Evolutionary conservation across 2,329 filamentous ascomycete genomes (phyloP), one percentile per base, ranked within the genome.

Genomic region (Ceratocystis cubensis): DNA sequence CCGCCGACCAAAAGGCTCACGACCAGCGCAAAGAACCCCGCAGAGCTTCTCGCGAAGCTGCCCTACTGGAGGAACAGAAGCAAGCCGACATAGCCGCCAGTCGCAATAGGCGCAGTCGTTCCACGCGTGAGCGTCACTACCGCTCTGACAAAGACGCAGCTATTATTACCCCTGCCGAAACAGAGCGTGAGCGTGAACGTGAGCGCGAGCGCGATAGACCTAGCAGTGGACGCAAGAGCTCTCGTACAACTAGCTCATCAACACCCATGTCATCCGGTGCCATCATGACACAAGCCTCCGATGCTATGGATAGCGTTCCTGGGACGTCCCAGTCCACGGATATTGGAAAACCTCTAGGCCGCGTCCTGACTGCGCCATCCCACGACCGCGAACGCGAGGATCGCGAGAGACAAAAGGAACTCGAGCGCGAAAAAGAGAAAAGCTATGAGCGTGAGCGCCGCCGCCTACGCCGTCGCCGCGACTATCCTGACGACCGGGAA

Each of bases 181-280:
- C 13, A n/a, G 56, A 59, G 8, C 56, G 56, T 20, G 37, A 41
- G 37, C 37, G 13, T 13, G 13, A 41, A 13, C 37, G 37, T 20
- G 37, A 41, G 37, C 10, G 37, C 37, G 37, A 41, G 37, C 37
- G 37, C 10, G 28, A 59, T 7, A 59, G 56, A 59, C 25, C 15
- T n/a, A 59, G 28, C 15, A 59, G 56, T 28, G 30, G 56, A 59
- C 56, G 56, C 28, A 59, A 59, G 22, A 59, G 56, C 56, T 59
- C 56, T 6, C 56, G 56, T n/a, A n/a, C 28, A 17, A 37, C 56
- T 30, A 59, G 33, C 56, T n/a, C 17, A n/a, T 7, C 28, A 5
- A 30, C 28, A 5, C 17, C 56, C 17, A 7, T 20, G 13, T 15
- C 56, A 7, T 13, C 25, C 3, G 56, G 25, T 7, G 30, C 30